phyloP scores from a whole-genome alignment of 1,139 yeast genomes.

The Hyphopichia burtonii region DNA sequence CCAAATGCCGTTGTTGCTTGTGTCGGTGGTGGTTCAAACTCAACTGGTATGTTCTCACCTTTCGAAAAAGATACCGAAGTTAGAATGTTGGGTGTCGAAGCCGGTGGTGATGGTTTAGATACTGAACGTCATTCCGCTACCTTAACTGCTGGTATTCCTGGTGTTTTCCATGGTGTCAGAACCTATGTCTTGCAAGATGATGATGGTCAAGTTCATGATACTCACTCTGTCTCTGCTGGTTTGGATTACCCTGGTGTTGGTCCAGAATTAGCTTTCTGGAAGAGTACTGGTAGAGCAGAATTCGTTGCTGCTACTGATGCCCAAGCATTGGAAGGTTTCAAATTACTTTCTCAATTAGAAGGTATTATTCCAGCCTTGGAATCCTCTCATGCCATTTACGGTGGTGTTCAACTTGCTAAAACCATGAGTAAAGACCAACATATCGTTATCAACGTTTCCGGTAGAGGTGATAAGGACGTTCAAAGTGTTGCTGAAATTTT shows the following conservation, averaged over 20 bases:
- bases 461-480: constrained; percentile 99
- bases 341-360: constrained; percentile 83
- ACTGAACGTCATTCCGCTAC: constrained; percentile 91
- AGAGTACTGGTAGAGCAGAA: constrained; percentile 86
- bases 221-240: constrained; percentile 98
- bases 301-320: constrained; percentile 93
- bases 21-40: constrained; percentile 99
- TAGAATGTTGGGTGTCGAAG: constrained; percentile 89
- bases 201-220: constrained; percentile 97
- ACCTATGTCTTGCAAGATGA: constrained; percentile 86
- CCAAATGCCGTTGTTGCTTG: constrained; percentile 97
- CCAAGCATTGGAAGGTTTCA: constrained; percentile 88
- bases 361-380: constrained; percentile 99
- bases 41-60: constrained; percentile 94
- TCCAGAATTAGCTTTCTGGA: constrained; percentile 96
- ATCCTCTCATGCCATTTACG: constrained; percentile 92
- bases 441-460: constrained; percentile 85
- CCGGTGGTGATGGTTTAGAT: constrained; percentile 96
- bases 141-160: constrained; percentile 86
- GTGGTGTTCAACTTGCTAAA: constrained; percentile 88
- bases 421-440: constrained; percentile 77
- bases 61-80: constrained; percentile 81
- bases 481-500: constrained; percentile 94
- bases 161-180: constrained; percentile 97
- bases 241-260: constrained; percentile 99